Evolutionary conservation across 495 filamentous ascomycete genomes (phyloP), one percentile per base, ranked within the genome.

Genomic region (Monascus purpureus): DNA sequence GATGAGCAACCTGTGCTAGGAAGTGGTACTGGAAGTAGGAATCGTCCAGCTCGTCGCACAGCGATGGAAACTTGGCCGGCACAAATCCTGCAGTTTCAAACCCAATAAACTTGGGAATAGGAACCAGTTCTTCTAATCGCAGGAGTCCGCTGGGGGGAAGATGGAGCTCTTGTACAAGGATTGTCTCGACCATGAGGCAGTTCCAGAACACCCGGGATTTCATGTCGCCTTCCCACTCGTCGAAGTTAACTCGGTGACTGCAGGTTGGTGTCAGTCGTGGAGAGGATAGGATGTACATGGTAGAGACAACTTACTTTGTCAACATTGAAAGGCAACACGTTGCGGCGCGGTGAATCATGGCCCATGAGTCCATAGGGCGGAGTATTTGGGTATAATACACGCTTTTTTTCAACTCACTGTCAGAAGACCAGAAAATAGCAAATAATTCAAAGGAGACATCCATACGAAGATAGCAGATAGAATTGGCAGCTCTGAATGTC

Each of bases 191-290:
- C 61, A 65, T 65, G 7, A 65, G 48, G 20, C 57, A 62, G 31
- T 61, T 65, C 61, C 61, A 65, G 37, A 59, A 65, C 2, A 65
- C 59, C 5, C 61, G 51, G 8, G 61, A 65, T 31, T 65, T 65
- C 61, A 65, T 65, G 36, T 65, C 61, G 18, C 61, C 61, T 42
- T 63, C 61, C 61, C 61, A 65, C 40, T 60, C 46, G 27, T 65
- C 50, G 27, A 60, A 65, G 28, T 52, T 59, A 17, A 65, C 54
- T 23, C 63, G 49, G 29, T 56, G 61, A 30, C 59, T 63, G 31
- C 20, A 15, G 18, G 31, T 13, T 13, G 36, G 8, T 31, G 38
- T 46, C 29, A 46, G 31, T 4, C 12, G 6, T 5, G 15, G 17
- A 3, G n/a, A n/a, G n/a, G n/a, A n/a, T n/a, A n/a, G n/a, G n/a